Percentiles rank a stretch among this genome's conserved stretches.
Conservation (phyloP, 2,329 filamentous ascomycete genomes). For the Curvularia sp. region DNA sequence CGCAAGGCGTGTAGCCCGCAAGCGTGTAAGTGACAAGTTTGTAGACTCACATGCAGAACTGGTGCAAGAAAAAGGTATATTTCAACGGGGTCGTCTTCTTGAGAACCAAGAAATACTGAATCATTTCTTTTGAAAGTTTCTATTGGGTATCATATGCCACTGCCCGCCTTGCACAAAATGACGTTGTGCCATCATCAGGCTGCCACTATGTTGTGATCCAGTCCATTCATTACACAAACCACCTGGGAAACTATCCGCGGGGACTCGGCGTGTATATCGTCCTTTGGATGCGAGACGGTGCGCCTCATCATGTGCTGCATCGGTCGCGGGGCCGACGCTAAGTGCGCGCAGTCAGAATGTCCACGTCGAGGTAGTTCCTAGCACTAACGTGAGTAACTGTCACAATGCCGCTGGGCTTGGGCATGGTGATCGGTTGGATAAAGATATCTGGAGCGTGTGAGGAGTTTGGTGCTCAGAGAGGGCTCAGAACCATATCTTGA, state of each 20-base stretch:
- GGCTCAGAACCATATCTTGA: constrained; percentile 64
- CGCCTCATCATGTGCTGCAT: constrained; percentile 19
- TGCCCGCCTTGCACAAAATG: background rate
- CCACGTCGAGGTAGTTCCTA: constrained; percentile 19
- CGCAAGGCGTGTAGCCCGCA: background rate
- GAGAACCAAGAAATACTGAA: background rate
- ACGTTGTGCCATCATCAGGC: constrained; percentile 3
- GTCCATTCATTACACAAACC: background rate
- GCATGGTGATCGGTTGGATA: constrained; percentile 1
- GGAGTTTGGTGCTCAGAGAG: constrained; percentile 20
- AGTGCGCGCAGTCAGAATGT: constrained; percentile 14
- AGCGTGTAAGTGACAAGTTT: background rate
- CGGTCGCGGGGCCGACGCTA: constrained; percentile 14
- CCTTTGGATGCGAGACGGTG: constrained; percentile 11
- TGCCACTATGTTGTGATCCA: background rate
- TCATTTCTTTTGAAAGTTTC: constrained; percentile 15
- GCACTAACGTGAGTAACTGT: constrained; percentile 18
- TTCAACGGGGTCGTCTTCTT: background rate
- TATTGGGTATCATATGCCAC: constrained; percentile 21
- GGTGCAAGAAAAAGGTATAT: background rate
- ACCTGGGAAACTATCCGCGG: constrained; percentile 4
- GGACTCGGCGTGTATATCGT: constrained; percentile 16
- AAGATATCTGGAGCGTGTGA: constrained; percentile 14
- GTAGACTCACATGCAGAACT: background rate
- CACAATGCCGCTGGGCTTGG: background rate